These are phyloP conservation scores for Jamesozyma jinghongensis DNA, from an alignment of 805 yeast species.

Conservation along the genomic window DNA sequence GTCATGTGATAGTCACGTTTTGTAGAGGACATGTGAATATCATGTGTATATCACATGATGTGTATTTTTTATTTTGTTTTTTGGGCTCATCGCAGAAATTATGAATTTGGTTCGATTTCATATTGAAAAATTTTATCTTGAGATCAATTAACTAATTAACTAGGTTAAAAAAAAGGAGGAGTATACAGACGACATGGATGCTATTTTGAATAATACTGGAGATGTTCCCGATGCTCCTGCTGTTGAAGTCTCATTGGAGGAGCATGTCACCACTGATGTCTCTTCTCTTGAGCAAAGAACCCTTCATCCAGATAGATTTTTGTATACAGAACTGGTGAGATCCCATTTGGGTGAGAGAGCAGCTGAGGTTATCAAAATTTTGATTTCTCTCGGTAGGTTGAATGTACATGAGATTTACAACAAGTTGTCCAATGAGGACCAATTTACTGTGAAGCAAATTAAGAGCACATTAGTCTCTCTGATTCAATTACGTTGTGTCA, in stretches of 20 bases:
- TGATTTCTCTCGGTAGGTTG: constrained; percentile 62
- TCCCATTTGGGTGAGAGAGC: constrained; percentile 67
- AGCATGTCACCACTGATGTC: constrained; percentile 9
- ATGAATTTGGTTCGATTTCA: no score
- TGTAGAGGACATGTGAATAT: no score
- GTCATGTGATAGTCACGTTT: no score
- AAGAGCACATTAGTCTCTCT: constrained; percentile 64
- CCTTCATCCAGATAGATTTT: constrained; percentile 53
- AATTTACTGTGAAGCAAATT: constrained; percentile 32
- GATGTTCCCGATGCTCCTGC: not conserved
- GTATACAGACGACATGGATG: no score
- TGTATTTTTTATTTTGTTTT: no score
- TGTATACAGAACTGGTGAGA: constrained; percentile 45
- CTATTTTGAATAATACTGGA: not conserved
- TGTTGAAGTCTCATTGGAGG: no score
- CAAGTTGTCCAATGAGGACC: constrained; percentile 32
- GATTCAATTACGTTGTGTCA: constrained; percentile 69
- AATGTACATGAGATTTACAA: constrained; percentile 45
- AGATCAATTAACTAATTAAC: no score
- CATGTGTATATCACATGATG: no score
- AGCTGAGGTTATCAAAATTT: constrained; percentile 46
- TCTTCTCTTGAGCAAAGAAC: constrained; percentile 36
- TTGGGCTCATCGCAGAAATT: no score
- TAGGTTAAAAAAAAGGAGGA: no score
- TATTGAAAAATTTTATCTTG: no score